Evolutionary conservation across 106 monocot genomes (phyloP), one percentile per base, ranked within the genome.

Genomic region (Ottelia alismoides): DNA sequence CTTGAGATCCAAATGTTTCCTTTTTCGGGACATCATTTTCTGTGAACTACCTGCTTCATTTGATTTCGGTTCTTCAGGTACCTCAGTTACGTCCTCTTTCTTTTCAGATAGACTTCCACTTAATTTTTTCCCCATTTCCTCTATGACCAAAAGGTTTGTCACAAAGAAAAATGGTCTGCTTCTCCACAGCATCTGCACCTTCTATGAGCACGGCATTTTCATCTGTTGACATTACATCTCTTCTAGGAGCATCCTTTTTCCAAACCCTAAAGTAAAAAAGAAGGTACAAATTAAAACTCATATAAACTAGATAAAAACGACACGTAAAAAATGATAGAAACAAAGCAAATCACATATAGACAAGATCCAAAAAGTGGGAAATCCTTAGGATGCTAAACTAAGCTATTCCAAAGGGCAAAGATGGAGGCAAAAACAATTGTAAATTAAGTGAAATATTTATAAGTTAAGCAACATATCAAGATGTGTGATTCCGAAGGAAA

Each of bases 51-150:
- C 44, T 3, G 2, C 27, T 29, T 18, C 16, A 54, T 23, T 30
- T 31, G 47, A 27, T n/a, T n/a, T n/a, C n/a, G n/a, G n/a, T 28
- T 56, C 30, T 20, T 60, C 60, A 55, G 45, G 60, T 28, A 27
- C 19, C 19, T 49, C 49, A 28, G 2, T 19, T 12, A 7, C 27
- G 59, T 74, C 56, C 22, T 48, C 53, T 74, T 67, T 62, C 58
- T 61, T 43, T 57, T 67, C 50, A 35, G 49, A 68, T 43, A 45
- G 31, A 60, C 64, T 63, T 24, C 68, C 68, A 17, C 30, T 31
- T 30, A 45, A 74, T 25, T 64, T 52, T 46, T 64, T 63, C 53
- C 47, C 57, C 40, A 53, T 45, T 28, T 69, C 57, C 51, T 62
- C 53, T 23, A 43, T 21, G 2, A 43, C 49, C 44, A 67, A 27